Evolutionary conservation across 768 basidiomycete genomes (phyloP).

Genomic region (Neoboletus magnificus): DNA sequence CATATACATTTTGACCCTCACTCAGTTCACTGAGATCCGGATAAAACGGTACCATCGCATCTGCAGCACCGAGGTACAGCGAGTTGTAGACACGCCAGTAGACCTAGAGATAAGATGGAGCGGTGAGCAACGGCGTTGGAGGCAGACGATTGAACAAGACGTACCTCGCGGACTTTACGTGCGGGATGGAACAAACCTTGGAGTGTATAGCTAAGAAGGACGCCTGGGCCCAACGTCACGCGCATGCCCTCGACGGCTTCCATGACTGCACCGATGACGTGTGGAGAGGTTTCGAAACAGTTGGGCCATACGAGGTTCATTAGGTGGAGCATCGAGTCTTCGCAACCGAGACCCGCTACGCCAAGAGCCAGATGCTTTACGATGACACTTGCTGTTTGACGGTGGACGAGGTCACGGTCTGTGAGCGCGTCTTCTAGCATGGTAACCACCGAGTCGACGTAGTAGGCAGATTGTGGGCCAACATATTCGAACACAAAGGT

Average conservation of each 20-base stretch:
- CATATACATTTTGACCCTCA: constrained; percentile 88
- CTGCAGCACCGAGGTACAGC: constrained; percentile 84
- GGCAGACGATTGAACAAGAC: constrained; percentile 14
- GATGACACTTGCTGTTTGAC: constrained; percentile 96
- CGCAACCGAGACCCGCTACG: constrained; percentile 94
- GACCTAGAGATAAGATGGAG: constrained; percentile 33
- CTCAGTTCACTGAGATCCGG: constrained; percentile 87
- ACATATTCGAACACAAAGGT: constrained; percentile 99
- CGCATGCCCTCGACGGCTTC: constrained; percentile 98
- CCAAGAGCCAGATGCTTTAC: constrained; percentile 98
- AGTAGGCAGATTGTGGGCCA: constrained; percentile 94
- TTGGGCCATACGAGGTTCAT: constrained; percentile 99
- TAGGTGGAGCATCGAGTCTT: constrained; percentile 95
- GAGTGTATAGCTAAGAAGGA: constrained; percentile 86
- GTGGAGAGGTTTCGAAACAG: constrained; percentile 96
- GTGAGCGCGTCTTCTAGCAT: constrained; percentile 98
- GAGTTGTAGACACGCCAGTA: constrained; percentile 98
- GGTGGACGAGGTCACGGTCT: constrained; percentile 96
- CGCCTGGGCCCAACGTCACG: constrained; percentile 90
- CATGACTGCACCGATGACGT: constrained; percentile 98
- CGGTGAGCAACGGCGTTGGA: not conserved
- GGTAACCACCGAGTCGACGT: constrained; percentile 94
- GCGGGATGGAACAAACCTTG: constrained; percentile 98
- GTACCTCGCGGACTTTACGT: constrained; percentile 91
- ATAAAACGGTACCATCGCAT: constrained; percentile 94